Evolutionary conservation across 805 yeast genomes (phyloP), one percentile per base, ranked within the genome.

Genomic region (Saccharomycopsis fibuligera): DNA sequence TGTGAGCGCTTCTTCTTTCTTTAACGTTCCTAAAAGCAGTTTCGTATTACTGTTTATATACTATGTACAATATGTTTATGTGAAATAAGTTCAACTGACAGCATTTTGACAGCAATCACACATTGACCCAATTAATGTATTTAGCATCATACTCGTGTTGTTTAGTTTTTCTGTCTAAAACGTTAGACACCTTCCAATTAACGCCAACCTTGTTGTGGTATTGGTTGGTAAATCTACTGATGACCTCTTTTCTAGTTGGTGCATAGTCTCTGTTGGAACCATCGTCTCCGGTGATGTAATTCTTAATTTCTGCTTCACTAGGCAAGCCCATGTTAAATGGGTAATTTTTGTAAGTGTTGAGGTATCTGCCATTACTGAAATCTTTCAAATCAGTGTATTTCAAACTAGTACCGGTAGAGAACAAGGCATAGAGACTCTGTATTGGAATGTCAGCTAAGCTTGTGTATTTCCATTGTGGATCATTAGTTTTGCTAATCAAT

Each of bases 271-370:
- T 74, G 54, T 75, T 72, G n/a, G 79, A 66, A 22, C 79, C 79
- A 62, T 79, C 86, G 49, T 74, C 73, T 17, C 95, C 95, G 27
- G 78, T 77, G 48, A 90, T 78, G 63, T 75, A 86, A 44, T 70
- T 68, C 58, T 74, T 75, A 49, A 91, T 72, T 51, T 79, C 84
- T 33, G 62, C 54, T 64, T 85, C 87, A 10, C 78, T 70, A 45
- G 98, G 98, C 56, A 93, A 72, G 27, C 95, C 96, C 74, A 79
- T 83, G 59, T 76, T 68, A 68, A 70, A 77, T 33, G 89, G 88
- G 56, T 78, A 78, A 21, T 55, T 55, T 25, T 54, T 49, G 42
- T 45, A 52, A 19, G 44, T n/a, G 33, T 40, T 45, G 9, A 45
- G 19, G 31, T 45, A 50, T 16, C 38, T 50, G 12, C 41, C 41